Evolutionary conservation across 2,329 filamentous ascomycete species (phyloP), one percentile per base, ranked within the genome.

Genomic region (Magnaporthiopsis poae): DNA sequence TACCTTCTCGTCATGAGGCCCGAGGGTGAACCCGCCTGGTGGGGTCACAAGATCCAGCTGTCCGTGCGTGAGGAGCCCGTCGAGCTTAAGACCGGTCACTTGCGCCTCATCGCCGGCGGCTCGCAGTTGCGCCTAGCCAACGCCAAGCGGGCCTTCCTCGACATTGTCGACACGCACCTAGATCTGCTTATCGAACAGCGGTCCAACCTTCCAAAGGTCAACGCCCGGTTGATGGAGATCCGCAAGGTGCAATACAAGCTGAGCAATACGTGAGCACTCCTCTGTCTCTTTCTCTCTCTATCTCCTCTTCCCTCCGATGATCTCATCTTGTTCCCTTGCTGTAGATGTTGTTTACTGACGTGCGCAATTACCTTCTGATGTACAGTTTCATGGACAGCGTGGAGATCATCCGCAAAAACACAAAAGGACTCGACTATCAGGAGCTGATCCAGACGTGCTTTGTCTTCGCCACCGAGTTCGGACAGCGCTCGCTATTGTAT

Each of bases 371-470:
- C 9, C 9, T 25, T 1, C 46, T 25, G n/a, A 7, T 21, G 5
- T 56, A n/a, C 46, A 56, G 46, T n/a, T 98, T 99, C 77, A 97
- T 99, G 92, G 94, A 98, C 77, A 97, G 92, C 74, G 95, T 99
- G 61, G 92, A 96, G 75, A 92, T 91, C 69, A 95, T 99, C 70
- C 86, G 92, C 69, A 88, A 88, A 71, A 94, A 99, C 77, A 92
- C 92, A 0, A 84, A 85, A 67, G 91, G 89, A 11, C 85, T 94
- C 70, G 90, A 95, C 70, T 96, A 94, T 75, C 92, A 96, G 72
- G 95, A 99, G 73, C 86, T 99, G 36, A 95, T 99, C 69, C 95
- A 99, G 77, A 96, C 92, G 5, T 99, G 94, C 78, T 99, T 98
- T 76, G 90, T 96, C 60, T 99, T 98, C 73, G 95, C 95, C n/a